Conservation (phyloP, 129 eudicot species). For the Helianthus tuberosus region DNA sequence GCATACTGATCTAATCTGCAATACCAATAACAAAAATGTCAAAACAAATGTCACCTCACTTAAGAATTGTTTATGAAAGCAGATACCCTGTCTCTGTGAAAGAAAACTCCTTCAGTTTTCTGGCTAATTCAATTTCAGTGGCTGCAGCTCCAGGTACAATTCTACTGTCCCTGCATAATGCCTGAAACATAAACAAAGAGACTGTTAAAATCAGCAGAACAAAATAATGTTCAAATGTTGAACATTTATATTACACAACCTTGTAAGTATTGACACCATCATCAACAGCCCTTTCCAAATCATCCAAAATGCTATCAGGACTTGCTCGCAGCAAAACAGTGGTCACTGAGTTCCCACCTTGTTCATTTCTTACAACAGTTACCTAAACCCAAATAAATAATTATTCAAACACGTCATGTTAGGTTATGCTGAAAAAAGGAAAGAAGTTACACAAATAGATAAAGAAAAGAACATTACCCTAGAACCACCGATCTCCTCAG, state of each 20-base stretch:
- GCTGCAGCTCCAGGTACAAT: slow-evolving; percentile 97
- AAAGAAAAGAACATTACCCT: slow-evolving; percentile 45
- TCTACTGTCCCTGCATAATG: slow-evolving; percentile 97
- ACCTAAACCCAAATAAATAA: slow-evolving; percentile 46
- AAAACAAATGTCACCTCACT: not conserved
- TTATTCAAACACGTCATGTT: not conserved
- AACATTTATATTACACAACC: slow-evolving; percentile 34
- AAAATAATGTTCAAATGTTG: not conserved
- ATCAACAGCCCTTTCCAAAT: slow-evolving; percentile 96
- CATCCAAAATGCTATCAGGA: slow-evolving; percentile 96
- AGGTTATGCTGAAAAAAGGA: not conserved
- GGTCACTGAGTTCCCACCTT: slow-evolving; percentile 91
- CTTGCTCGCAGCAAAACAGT: slow-evolving; percentile 92
- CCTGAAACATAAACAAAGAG: slow-evolving; percentile 46
- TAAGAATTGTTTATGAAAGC: not conserved
- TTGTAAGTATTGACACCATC: slow-evolving; percentile 96
- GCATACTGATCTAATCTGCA: slow-evolving; percentile 97
- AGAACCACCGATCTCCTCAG: slow-evolving; percentile 93
- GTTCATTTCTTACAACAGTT: slow-evolving; percentile 91
- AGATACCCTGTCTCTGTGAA: slow-evolving; percentile 85
- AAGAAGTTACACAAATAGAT: slow-evolving; percentile 1
- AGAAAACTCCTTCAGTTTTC: slow-evolving; percentile 82
- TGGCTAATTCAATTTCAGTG: slow-evolving; percentile 92
- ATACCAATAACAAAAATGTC: not conserved
- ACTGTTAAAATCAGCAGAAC: not conserved